Base-by-base conservation (phyloP, 2,329 filamentous ascomycete genomes). In the Fonsecaea monophora region DNA sequence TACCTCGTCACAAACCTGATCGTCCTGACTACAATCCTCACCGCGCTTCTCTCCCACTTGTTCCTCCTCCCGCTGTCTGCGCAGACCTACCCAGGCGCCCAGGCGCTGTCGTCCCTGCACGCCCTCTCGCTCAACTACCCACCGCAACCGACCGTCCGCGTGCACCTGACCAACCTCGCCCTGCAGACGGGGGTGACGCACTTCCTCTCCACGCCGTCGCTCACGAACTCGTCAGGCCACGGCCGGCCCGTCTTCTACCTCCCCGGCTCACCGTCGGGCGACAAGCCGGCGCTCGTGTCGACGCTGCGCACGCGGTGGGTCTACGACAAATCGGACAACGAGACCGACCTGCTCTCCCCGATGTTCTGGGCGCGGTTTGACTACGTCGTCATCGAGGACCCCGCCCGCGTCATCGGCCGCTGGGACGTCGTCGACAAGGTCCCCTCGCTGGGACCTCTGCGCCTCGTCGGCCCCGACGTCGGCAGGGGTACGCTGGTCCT, bases 51-150 rank as follows among this genome's bases (percentile, higher is more conserved):
- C 40, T 92, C 90, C 64, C 82, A 83, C 2, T 84, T 80, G 37
- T 87, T 96, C 79, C 87, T 97, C 79, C 87, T 97, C 1, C 84
- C 90, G 34, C 81, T 96, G 67, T 97, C 93, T 0, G 90, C 91
- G 13, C 87, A 96, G 65, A 99, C 97, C 80, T 99, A 99, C 75
- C 95, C 95, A 0, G 95, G 95, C 56, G 95, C 92, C 25, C 87
- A 91, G 66, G 95, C 94, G 1, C 83, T 98, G 9, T 73, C 77
- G 40, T 68, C 75, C 21, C 74, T 82, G 21, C 81, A 83, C 59
- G 74, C 74, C 15, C 12, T 67, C n/a, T 65, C 68, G 30, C 45
- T 66, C n/a, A 60, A 67, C 45, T 68, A 68, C 55, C 50, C 55
- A 5, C 59, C 76, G 0, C 73, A 77, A 53, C 66, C 73, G 7